Evolutionary conservation across 2,329 filamentous ascomycete species (phyloP).

Genomic region (Alternaria angustiovoidea): DNA sequence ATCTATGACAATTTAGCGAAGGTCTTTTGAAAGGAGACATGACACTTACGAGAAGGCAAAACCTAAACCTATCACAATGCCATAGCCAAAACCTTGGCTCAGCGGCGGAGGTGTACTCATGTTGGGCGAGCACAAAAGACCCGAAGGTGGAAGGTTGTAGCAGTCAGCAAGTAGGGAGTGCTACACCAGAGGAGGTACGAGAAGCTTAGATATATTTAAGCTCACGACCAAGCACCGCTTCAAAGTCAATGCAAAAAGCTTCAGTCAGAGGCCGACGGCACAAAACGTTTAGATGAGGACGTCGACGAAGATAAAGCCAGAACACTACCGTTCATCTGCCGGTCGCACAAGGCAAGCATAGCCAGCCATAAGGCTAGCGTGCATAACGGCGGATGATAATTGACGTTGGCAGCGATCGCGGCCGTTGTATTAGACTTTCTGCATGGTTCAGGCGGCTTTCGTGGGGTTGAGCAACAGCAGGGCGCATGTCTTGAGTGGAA

Average conservation of each 20-base stretch:
- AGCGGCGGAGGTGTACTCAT: constrained; percentile 44
- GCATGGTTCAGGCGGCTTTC: constrained; percentile 20
- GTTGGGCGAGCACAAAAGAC: neutral
- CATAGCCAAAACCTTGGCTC: constrained; percentile 75
- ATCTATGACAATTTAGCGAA: constrained; percentile 36
- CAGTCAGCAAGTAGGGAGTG: neutral
- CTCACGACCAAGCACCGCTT: neutral
- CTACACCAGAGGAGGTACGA: neutral
- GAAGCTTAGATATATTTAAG: neutral
- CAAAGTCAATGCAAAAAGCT: neutral
- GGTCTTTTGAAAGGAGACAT: neutral
- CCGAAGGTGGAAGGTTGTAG: neutral
- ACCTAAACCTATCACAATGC: constrained; percentile 77
- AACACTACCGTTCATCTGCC: constrained; percentile 5
- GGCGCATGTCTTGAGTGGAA: constrained; percentile 18
- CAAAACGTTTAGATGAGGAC: neutral
- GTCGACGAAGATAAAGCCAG: constrained; percentile 22
- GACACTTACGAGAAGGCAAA: constrained; percentile 69
- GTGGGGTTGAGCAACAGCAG: constrained; percentile 8
- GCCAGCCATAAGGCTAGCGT: constrained; percentile 11
- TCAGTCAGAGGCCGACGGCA: neutral
- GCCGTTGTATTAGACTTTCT: constrained; percentile 8
- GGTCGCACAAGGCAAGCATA: constrained; percentile 13
- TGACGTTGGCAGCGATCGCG: constrained; percentile 11
- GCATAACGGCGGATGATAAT: neutral